Conservation (phyloP, 148 eudicot species). For the Diospyros lotus region DNA sequence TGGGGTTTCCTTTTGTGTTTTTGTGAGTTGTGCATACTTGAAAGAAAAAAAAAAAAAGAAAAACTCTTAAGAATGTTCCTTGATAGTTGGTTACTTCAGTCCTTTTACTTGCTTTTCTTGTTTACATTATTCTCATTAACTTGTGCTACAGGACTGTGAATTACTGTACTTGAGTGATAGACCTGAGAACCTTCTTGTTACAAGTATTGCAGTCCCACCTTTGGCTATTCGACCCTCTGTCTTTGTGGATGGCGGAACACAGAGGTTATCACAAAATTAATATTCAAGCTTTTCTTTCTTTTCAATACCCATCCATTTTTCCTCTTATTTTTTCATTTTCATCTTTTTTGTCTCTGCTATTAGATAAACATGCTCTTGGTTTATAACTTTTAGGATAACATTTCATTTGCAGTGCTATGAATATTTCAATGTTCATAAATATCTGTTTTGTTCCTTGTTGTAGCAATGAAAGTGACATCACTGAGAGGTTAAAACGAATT, state of each 20-base stretch:
- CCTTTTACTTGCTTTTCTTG: conserved; percentile 1
- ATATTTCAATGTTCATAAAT: background rate
- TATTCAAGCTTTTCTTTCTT: background rate
- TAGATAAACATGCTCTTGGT: no score
- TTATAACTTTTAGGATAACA: no score
- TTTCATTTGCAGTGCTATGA: background rate
- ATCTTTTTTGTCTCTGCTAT: background rate
- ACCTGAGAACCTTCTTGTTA: conserved; percentile 81
- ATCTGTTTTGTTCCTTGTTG: conserved; percentile 17
- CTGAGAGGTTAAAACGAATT: conserved; percentile 69
- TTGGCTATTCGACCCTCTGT: conserved; percentile 89
- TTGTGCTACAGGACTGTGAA: conserved; percentile 75
- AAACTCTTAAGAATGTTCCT: background rate
- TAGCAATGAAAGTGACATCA: conserved; percentile 92
- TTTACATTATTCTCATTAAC: conserved; percentile 9
- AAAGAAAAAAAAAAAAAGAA: background rate
- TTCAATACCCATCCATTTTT: background rate
- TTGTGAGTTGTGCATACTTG: background rate
- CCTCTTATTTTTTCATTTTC: background rate
- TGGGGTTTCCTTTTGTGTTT: background rate
- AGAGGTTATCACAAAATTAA: conserved; percentile 41
- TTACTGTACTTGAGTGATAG: conserved; percentile 74
- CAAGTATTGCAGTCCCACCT: conserved; percentile 82
- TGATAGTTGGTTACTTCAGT: background rate
- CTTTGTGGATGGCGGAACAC: conserved; percentile 74